Evolutionary conservation across 345 rosid genomes (phyloP), one percentile per base, ranked within the genome.

Genomic region (Populus ilicifolia): DNA sequence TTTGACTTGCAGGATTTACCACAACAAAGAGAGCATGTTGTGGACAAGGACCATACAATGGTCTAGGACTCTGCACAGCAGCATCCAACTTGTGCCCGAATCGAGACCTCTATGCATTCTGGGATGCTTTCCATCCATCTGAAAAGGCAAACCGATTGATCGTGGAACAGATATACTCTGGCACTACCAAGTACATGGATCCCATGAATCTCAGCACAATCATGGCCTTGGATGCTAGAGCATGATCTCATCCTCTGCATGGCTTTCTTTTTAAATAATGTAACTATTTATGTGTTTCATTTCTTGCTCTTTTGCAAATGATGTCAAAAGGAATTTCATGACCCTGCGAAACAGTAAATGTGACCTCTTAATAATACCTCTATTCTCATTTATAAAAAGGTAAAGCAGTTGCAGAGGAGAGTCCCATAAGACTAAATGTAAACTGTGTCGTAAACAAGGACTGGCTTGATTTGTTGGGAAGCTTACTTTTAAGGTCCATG

Each of bases 121-220:
- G 98, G 97, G 97, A 93, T 75, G 77, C 94, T 13, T 76, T 75
- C 80, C 98, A 93, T 70, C 99, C 96, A 9, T 77, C 97, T 0
- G 96, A 92, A 80, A 93, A 61, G 78, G 98, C 97, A 12, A 93
- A 85, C 80, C 67, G 87, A 13, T n/a, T 90, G 4, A 96, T 96
- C 78, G 65, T 89, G 84, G 86, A 54, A 3, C 23, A 54, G 11
- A 21, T 54, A 8, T 8, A 20, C 12, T 54, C 67, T 2, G 98
- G 94, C 35, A 77, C 86, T 38, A 67, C 78, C 50, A 66, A 78
- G 41, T 88, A 89, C 77, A 93, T 93, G 92, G 62, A 83, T 72
- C 99, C 99, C 25, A 93, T 95, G 99, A 95, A 95, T 64, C 97
- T 93, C 80, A 90, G 89, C 90, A 82, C 97, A 79, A 83, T 89